Evolutionary conservation across 192 early-diverging fungal species (phyloP).

Genomic region (Coemansia sp.): DNA sequence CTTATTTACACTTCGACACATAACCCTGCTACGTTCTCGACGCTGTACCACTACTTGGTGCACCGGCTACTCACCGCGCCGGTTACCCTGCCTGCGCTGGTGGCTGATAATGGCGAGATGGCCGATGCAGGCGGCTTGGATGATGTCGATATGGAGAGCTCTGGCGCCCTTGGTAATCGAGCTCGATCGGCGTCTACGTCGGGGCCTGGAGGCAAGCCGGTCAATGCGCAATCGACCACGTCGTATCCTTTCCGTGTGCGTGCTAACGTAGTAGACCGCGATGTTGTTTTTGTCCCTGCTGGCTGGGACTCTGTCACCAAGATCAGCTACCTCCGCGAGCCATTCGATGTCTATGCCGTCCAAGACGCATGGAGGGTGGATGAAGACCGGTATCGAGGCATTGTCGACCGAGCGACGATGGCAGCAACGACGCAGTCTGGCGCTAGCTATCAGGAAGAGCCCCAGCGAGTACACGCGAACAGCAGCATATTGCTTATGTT

Average conservation of each 20-base stretch:
- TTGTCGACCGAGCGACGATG: conserved; percentile 32
- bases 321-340: conserved; percentile 73
- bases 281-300: conserved; percentile 83
- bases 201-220: neutral
- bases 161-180: conserved; percentile 6
- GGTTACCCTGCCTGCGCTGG: conserved; percentile 18
- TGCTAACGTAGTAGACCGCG: conserved; percentile 85
- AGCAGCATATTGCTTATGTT: conserved; percentile 39
- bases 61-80: conserved; percentile 64
- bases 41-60: conserved; percentile 80
- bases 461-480: conserved; percentile 7
- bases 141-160: neutral
- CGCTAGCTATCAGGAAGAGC: neutral
- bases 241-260: conserved; percentile 65
- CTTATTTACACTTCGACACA: conserved; percentile 88
- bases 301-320: conserved; percentile 96
- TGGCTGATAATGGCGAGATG: conserved; percentile 5
- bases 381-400: conserved; percentile 39
- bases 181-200: conserved; percentile 2
- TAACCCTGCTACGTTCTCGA: conserved; percentile 73
- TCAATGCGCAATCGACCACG: conserved; percentile 1
- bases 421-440: neutral
- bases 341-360: conserved; percentile 71
- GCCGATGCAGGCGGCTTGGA: conserved; percentile 12
- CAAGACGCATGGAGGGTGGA: conserved; percentile 68